Base-by-base conservation (phyloP, 164 flowering plant species). In the Umbilicus rupestris region DNA sequence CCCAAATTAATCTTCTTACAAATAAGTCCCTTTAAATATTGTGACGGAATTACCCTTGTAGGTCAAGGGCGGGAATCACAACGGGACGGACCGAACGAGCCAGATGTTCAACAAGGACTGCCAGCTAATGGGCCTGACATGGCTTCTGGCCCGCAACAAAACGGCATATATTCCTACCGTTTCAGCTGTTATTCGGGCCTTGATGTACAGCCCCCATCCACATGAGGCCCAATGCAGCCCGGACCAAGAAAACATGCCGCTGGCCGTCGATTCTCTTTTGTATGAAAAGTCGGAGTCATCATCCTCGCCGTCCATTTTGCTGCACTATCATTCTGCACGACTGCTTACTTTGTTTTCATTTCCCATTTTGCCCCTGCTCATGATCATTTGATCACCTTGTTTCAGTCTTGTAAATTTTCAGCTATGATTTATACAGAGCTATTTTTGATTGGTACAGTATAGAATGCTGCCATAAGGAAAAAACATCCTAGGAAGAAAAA, bases 211-310 rank as follows among this genome's bases (percentile, higher is more conserved):
- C 50, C 76, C 91, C 22, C 92, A 89, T 80, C 97, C 88, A 0
- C 96, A 83, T 76, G 76, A 82, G 71, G 76, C 85, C 70, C 87
- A 63, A 52, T 94, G 97, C 73, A 89, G 95, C 75, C 99, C 97
- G 0, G 97, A 94, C 72, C 99, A 89, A 62, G 99, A 94, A 74
- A 91, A 94, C 92, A 94, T 94, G 99, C 99, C 99, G 3, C 71
- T 94, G 28, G 99, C 99, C 83, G 96, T 94, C 26, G 95, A 94
- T 69, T 89, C 99, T 7, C 84, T 94, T n/a, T 91, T 87, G 74
- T 83, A 89, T 71, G 84, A 80, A 7, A 80, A 74, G 64, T 30
- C 76, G 19, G 63, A 72, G 19, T 72, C 93, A 17, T 72, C 93
- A 17, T 76, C 83, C 1, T 60, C 83, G 0, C 62, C 78, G 5